Conservation (phyloP, 78 protist genomes). For the Bodo saltans region DNA sequence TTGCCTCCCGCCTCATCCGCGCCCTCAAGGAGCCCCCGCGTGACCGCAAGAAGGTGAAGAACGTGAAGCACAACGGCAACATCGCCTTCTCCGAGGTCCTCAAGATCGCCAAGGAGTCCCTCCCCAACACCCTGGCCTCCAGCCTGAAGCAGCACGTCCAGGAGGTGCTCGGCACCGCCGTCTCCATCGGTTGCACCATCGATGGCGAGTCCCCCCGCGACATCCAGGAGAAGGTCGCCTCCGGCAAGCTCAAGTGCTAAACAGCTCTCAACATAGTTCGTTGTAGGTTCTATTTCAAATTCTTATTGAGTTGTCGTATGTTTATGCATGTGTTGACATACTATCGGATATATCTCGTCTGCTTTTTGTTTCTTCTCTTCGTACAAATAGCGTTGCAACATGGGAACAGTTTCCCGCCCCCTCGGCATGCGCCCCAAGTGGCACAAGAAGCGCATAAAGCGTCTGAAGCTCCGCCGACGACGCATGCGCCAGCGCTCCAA, state of each 20-base stretch:
- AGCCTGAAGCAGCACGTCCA: constrained; percentile 76
- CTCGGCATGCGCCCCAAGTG: constrained; percentile 34
- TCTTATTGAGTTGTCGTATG: neutral
- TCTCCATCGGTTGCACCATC: constrained; percentile 83
- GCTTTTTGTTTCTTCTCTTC: too few species aligned
- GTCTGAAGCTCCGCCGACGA: neutral
- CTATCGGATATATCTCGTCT: too few species aligned
- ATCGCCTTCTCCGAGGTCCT: constrained; percentile 76
- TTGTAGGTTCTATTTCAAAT: neutral
- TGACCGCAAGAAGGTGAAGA: constrained; percentile 97
- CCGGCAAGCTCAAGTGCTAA: constrained; percentile 50
- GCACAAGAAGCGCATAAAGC: constrained; percentile 22
- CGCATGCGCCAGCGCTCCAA: neutral
- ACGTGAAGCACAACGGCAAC: constrained; percentile 93
- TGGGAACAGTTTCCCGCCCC: constrained; percentile 26
- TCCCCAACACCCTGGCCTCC: constrained; percentile 76
- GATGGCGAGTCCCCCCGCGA: constrained; percentile 63
- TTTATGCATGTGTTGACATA: neutral
- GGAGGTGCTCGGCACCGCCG: constrained; percentile 93
- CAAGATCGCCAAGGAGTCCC: constrained; percentile 80
- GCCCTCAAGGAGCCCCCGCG: constrained; percentile 97
- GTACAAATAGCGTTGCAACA: too few species aligned
- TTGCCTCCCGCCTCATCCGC: constrained; percentile 87
- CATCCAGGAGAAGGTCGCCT: constrained; percentile 61
- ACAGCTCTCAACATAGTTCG: too few species aligned